phyloP scores from a whole-genome alignment of 176 grass and related monocot genomes.

The Hordeum marinum region DNA sequence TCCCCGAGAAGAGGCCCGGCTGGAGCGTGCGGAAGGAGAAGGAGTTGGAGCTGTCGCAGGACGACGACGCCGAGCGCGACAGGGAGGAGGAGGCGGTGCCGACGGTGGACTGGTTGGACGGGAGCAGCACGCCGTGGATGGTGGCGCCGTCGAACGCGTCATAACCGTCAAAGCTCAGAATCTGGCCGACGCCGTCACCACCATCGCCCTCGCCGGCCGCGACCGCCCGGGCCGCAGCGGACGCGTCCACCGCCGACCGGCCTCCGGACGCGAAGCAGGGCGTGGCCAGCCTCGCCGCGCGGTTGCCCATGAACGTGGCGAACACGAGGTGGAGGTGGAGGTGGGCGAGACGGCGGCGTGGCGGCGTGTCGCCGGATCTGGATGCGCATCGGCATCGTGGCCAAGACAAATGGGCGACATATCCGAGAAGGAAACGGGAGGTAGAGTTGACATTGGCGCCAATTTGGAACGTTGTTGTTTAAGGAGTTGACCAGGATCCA shows the following conservation, averaged over 20 bases:
- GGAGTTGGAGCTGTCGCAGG: conserved; percentile 74
- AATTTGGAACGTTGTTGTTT: conserved; percentile 12
- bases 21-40: conserved; percentile 86
- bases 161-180: conserved; percentile 35
- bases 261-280: conserved; percentile 31
- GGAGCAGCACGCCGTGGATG: conserved; percentile 71
- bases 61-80: conserved; percentile 50
- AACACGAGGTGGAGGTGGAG: not conserved
- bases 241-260: not conserved
- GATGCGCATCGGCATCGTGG: conserved; percentile 47
- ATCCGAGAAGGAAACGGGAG: not conserved
- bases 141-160: conserved; percentile 42
- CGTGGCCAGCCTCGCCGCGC: conserved; percentile 23
- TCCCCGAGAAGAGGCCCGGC: conserved; percentile 36
- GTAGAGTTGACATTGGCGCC: conserved; percentile 35
- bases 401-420: conserved; percentile 23
- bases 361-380: conserved; percentile 26
- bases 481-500: conserved; percentile 45
- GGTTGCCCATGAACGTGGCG: conserved; percentile 33
- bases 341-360: not conserved
- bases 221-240: not conserved
- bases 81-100: conserved; percentile 17
- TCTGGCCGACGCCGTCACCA: conserved; percentile 13
- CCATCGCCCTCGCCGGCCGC: not conserved
- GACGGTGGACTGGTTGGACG: conserved; percentile 61